These are phyloP conservation scores for Nemania diffusa DNA, from an alignment of 2,329 filamentous ascomycete species.

Conservation along the genomic window DNA sequence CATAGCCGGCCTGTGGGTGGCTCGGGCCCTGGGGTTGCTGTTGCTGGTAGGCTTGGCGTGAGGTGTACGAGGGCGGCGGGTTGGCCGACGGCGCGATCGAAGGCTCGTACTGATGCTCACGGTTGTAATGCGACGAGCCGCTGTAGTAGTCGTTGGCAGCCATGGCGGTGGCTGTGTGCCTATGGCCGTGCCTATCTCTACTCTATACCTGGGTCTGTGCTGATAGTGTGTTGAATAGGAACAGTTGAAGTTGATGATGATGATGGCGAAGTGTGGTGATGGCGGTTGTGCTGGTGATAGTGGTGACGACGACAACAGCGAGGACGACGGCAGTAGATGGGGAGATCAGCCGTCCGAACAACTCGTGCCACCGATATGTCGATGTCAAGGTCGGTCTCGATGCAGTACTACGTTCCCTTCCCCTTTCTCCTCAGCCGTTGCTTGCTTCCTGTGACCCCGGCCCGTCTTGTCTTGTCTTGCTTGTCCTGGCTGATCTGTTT, in stretches of 20 bases:
- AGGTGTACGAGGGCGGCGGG: constrained; percentile 55
- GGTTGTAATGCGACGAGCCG: constrained; percentile 51
- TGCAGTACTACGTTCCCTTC: neutral
- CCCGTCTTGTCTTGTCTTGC: neutral
- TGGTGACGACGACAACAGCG: neutral
- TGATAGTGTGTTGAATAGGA: neutral
- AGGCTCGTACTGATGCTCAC: constrained; percentile 53
- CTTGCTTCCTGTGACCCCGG: neutral
- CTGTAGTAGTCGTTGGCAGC: constrained; percentile 75
- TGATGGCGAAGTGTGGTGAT: neutral
- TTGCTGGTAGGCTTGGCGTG: constrained; percentile 49
- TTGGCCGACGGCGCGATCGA: constrained; percentile 57
- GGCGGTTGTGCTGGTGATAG: neutral
- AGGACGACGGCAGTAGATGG: neutral
- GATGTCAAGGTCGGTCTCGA: neutral
- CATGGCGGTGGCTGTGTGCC: constrained; percentile 56
- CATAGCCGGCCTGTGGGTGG: constrained; percentile 43
- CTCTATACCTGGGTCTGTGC: neutral
- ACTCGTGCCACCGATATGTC: neutral
- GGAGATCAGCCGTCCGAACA: no score
- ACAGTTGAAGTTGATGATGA: neutral
- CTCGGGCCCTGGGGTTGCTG: neutral
- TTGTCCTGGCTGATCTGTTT: neutral
- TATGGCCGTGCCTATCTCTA: neutral
- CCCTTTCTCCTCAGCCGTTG: constrained; percentile 7